A percentile compares a stretch with the other conserved stretches of the same genome.
These are phyloP conservation scores for Pseudophaeomoniella oleicola DNA, from an alignment of 2,329 filamentous ascomycete genomes.

Conservation along the genomic window DNA sequence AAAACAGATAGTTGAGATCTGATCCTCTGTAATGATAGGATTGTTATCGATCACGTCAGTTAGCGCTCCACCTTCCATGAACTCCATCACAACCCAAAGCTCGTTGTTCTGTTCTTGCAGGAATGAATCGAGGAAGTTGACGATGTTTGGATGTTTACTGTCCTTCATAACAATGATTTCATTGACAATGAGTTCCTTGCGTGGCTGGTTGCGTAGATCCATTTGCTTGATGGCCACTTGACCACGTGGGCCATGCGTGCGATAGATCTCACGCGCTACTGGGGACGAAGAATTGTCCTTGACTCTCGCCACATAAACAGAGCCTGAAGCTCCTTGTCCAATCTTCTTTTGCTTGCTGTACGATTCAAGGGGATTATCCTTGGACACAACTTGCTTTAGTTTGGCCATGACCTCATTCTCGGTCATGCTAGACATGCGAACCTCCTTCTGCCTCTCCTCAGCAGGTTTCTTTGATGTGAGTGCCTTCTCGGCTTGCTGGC, in stretches of 20 bases:
- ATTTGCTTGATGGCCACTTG: slow-evolving; percentile 99
- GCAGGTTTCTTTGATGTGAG: slow-evolving; percentile 67
- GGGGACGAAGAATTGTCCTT: slow-evolving; percentile 75
- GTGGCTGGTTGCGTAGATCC: slow-evolving; percentile 91
- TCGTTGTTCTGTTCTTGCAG: slow-evolving; percentile 86
- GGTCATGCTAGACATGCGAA: slow-evolving; percentile 96
- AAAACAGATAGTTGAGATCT: slow-evolving; percentile 91
- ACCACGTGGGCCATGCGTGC: slow-evolving; percentile 63
- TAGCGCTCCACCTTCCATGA: slow-evolving; percentile 94
- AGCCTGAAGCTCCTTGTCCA: slow-evolving; percentile 92
- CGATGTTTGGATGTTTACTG: slow-evolving; percentile 94
- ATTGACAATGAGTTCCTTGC: slow-evolving; percentile 97
- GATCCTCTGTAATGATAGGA: slow-evolving; percentile 79
- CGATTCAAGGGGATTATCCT: slow-evolving; percentile 83
- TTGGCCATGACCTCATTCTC: slow-evolving; percentile 96
- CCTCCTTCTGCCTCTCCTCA: slow-evolving; percentile 70
- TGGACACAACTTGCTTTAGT: slow-evolving; percentile 84
- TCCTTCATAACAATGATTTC: slow-evolving; percentile 99
- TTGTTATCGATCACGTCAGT: slow-evolving; percentile 99
- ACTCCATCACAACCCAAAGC: slow-evolving; percentile 99
- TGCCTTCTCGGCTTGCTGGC: slow-evolving; percentile 81
- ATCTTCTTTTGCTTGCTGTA: slow-evolving; percentile 99
- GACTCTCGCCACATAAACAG: slow-evolving; percentile 93
- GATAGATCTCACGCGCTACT: slow-evolving; percentile 63
- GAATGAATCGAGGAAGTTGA: slow-evolving; percentile 97